phyloP scores from a whole-genome alignment of 2,329 filamentous ascomycete genomes.

The Cordyceps cicadae region DNA sequence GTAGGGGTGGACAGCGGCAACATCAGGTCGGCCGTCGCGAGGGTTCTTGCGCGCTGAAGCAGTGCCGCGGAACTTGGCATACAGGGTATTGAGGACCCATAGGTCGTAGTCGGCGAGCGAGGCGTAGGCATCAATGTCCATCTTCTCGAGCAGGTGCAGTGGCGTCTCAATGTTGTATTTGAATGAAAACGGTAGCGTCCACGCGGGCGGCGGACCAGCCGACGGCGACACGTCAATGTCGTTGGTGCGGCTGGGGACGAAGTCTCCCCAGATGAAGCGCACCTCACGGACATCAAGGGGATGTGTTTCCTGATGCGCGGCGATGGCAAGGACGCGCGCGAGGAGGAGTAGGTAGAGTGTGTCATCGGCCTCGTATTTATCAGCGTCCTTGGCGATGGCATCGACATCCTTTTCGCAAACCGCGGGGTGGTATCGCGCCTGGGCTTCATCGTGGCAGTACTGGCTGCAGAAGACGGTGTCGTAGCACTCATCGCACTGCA shows the following conservation, averaged over 20 bases:
- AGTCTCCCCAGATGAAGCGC: constrained; percentile 64
- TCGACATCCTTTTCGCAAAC: constrained; percentile 61
- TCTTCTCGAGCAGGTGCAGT: constrained; percentile 71
- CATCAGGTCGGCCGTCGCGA: constrained; percentile 74
- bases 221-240: constrained; percentile 46
- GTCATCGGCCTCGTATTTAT: constrained; percentile 50
- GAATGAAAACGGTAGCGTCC: constrained; percentile 72
- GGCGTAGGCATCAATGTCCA: constrained; percentile 71
- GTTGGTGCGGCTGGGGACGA: constrained; percentile 44
- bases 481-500: constrained; percentile 52
- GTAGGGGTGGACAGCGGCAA: constrained; percentile 86
- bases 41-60: constrained; percentile 76
- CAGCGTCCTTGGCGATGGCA: constrained; percentile 55
- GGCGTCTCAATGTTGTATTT: constrained; percentile 65
- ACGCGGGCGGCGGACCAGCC: constrained; percentile 49
- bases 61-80: constrained; percentile 86
- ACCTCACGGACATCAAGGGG: constrained; percentile 57
- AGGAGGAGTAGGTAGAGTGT: constrained; percentile 57
- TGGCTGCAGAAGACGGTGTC: constrained; percentile 60
- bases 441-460: constrained; percentile 49
- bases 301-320: constrained; percentile 50
- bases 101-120: constrained; percentile 53
- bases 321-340: constrained; percentile 54
- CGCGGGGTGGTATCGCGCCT: constrained; percentile 53
- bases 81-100: constrained; percentile 86